Percentiles rank a stretch among this genome's conserved stretches.
Conservation (phyloP, 768 basidiomycete species). For the Xanthoconium stramineum region DNA sequence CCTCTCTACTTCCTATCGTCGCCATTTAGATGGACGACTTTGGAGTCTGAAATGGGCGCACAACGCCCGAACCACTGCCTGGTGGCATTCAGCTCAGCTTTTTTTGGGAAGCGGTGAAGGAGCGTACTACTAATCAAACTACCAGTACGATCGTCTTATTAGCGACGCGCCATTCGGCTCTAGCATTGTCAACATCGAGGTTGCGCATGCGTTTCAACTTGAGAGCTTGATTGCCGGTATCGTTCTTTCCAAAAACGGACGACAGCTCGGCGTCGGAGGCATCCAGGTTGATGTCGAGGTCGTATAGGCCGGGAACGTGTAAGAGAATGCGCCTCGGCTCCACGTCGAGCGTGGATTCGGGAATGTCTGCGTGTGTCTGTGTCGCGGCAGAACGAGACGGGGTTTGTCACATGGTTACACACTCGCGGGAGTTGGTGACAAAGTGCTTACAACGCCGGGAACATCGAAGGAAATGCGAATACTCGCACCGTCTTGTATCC, state of each 20-base stretch:
- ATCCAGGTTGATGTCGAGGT: slow-evolving; percentile 57
- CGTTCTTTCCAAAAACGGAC: slow-evolving; percentile 16
- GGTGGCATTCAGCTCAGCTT: no score
- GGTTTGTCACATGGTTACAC: slow-evolving; percentile 8
- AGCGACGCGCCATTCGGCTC: slow-evolving; percentile 65
- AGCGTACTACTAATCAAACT: slow-evolving; percentile 26
- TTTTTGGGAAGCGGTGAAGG: slow-evolving; percentile 1
- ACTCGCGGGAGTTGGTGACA: slow-evolving; percentile 1
- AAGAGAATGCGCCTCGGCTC: slow-evolving; percentile 59
- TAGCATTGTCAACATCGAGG: slow-evolving; percentile 59
- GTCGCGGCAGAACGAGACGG: not conserved
- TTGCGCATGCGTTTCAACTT: slow-evolving; percentile 55
- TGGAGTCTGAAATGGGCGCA: no score
- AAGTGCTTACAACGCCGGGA: slow-evolving; percentile 52
- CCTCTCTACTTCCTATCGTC: slow-evolving; percentile 1
- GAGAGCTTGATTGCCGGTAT: slow-evolving; percentile 32
- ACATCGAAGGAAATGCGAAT: slow-evolving; percentile 52
- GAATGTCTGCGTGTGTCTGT: slow-evolving; percentile 47
- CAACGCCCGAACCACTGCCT: slow-evolving; percentile 10
- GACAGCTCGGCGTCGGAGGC: slow-evolving; percentile 54
- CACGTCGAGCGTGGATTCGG: slow-evolving; percentile 57
- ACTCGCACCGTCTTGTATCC: slow-evolving; percentile 40
- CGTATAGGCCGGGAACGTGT: slow-evolving; percentile 42
- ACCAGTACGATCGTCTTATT: slow-evolving; percentile 48
- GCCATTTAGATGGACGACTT: not conserved